Evolutionary conservation across 2,329 filamentous ascomycete genomes (phyloP).

Genomic region (Colletotrichum higginsianum): DNA sequence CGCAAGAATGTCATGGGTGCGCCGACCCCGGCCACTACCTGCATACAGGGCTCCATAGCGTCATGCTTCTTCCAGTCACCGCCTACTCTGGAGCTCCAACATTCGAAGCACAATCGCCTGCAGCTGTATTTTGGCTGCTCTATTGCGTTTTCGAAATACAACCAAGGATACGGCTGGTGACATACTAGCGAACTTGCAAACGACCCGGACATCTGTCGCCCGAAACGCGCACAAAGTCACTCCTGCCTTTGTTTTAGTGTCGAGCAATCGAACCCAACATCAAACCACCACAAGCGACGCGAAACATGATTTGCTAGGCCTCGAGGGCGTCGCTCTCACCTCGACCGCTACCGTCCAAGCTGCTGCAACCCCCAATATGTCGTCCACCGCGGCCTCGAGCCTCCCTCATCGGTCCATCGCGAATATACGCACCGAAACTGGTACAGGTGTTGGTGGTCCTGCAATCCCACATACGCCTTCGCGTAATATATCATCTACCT

Average conservation of each 20-base stretch:
- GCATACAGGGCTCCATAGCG: not conserved
- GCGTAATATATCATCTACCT: conserved; percentile 67
- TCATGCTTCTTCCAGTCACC: not conserved
- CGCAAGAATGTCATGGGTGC: not conserved
- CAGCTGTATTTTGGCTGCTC: not conserved
- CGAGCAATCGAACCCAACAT: not conserved
- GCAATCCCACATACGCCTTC: conserved; percentile 74
- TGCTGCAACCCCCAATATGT: conserved; percentile 18
- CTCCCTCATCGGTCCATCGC: conserved; percentile 72
- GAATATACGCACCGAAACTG: conserved; percentile 65
- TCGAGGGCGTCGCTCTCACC: not conserved
- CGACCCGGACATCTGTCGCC: not conserved
- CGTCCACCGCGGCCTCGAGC: conserved; percentile 58
- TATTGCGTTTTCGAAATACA: not conserved
- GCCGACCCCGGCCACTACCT: not conserved
- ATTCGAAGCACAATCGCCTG: not conserved
- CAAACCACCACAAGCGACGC: not conserved
- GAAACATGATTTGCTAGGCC: conserved; percentile 7
- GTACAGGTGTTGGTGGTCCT: conserved; percentile 49
- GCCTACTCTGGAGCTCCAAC: not conserved
- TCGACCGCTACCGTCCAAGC: conserved; percentile 9
- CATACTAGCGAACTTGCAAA: not conserved
- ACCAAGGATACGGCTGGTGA: not conserved
- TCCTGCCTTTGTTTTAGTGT: too few relatives aligned
- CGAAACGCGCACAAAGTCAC: not conserved